These are phyloP conservation scores for Tolypocladium sp. DNA, from an alignment of 2,329 filamentous ascomycete genomes.

Conservation along the genomic window DNA sequence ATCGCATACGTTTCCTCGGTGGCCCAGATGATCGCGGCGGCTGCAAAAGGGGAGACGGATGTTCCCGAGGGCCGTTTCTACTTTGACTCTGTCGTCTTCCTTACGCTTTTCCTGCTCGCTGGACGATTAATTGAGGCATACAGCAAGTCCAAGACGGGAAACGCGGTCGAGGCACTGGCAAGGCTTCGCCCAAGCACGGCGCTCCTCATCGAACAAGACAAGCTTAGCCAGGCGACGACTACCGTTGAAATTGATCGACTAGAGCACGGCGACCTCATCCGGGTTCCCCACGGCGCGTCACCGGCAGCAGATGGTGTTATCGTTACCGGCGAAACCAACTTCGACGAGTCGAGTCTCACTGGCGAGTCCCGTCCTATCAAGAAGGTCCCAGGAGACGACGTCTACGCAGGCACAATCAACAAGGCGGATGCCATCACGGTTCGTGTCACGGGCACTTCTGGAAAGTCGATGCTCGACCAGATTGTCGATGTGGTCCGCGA, in stretches of 20 bases:
- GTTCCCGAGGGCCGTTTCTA: constrained; percentile 51
- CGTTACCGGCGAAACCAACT: constrained; percentile 52
- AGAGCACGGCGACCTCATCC: constrained; percentile 65
- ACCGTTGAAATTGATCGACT: constrained; percentile 56
- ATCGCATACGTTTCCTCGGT: constrained; percentile 83
- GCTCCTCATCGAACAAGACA: constrained; percentile 49
- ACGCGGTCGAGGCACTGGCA: constrained; percentile 72
- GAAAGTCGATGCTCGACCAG: constrained; percentile 69
- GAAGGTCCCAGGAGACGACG: constrained; percentile 53
- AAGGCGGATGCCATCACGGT: constrained; percentile 54
- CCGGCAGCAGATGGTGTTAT: constrained; percentile 76
- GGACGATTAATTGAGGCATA: constrained; percentile 76
- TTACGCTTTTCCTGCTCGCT: constrained; percentile 76
- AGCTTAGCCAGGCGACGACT: constrained; percentile 25
- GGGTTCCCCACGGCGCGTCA: constrained; percentile 69
- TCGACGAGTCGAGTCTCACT: constrained; percentile 87
- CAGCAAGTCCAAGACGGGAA: constrained; percentile 83
- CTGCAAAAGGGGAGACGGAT: constrained; percentile 32
- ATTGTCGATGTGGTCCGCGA: constrained; percentile 71
- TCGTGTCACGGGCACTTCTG: constrained; percentile 53
- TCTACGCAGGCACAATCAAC: constrained; percentile 70
- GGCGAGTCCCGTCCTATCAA: constrained; percentile 62
- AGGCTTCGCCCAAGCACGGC: constrained; percentile 72
- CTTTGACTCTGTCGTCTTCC: constrained; percentile 87
- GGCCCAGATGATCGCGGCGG: constrained; percentile 60